Percentiles rank a stretch among this genome's conserved stretches.
These are phyloP conservation scores for Fonsecaea pugnacius DNA, from an alignment of 2,329 filamentous ascomycete genomes.

Conservation along the genomic window DNA sequence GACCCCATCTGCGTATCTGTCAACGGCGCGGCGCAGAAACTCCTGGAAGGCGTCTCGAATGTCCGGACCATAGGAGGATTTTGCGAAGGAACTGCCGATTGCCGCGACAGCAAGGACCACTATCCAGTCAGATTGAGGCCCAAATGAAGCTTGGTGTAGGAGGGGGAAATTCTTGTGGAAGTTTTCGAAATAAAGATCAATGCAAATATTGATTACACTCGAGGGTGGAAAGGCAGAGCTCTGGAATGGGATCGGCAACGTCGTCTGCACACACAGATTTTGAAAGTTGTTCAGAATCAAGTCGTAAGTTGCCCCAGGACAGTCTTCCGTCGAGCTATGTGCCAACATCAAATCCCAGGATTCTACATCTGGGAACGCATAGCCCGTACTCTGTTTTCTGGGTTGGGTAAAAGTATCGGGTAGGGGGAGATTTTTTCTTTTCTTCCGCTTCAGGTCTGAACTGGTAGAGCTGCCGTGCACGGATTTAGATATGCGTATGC, in stretches of 20 bases:
- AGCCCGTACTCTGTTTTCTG: slow-evolving; percentile 17
- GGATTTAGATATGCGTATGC: slow-evolving; percentile 20
- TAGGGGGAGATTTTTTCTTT: slow-evolving; percentile 26
- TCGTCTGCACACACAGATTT: slow-evolving; percentile 42
- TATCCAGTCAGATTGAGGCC: slow-evolving; percentile 48
- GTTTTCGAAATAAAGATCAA: slow-evolving; percentile 45
- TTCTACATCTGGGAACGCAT: slow-evolving; percentile 24
- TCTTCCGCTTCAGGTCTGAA: slow-evolving; percentile 31
- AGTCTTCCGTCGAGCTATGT: slow-evolving; percentile 20
- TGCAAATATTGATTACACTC: slow-evolving; percentile 40
- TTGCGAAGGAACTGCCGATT: slow-evolving; percentile 47
- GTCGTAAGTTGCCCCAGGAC: slow-evolving; percentile 36
- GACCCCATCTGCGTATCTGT: slow-evolving; percentile 18
- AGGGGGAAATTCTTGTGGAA: slow-evolving; percentile 50
- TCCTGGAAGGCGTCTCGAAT: slow-evolving; percentile 47
- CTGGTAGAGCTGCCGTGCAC: slow-evolving; percentile 8
- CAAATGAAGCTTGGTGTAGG: slow-evolving; percentile 46
- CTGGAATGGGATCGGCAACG: slow-evolving; percentile 43
- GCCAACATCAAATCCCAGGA: background rate
- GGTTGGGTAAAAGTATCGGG: slow-evolving; percentile 26
- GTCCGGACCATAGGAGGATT: slow-evolving; percentile 38
- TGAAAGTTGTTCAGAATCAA: slow-evolving; percentile 41
- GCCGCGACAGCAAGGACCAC: slow-evolving; percentile 47
- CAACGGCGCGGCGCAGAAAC: slow-evolving; percentile 47
- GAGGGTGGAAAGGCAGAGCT: slow-evolving; percentile 40